Base-by-base conservation (phyloP, 352 stramenopile species). In the Phytophthora capsici region DNA sequence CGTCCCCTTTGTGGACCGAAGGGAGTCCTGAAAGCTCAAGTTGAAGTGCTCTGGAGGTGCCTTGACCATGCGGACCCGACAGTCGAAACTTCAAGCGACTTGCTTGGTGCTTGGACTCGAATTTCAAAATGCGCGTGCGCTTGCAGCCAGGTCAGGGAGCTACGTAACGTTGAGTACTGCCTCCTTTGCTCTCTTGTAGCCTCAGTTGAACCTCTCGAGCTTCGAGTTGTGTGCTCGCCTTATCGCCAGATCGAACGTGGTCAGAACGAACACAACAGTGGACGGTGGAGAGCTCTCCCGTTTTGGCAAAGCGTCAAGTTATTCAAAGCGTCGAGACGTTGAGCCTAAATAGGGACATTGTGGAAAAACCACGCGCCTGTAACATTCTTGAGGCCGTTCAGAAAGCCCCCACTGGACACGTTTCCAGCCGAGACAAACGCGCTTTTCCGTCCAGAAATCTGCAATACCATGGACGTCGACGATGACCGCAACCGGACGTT, bases 251-350 rank as follows among this genome's bases (percentile, higher is more conserved):
- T 25, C 17, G 60, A 68, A 63, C 28, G 59, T 50, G 41, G 51
- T 58, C 34, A 58, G 51, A 67, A 62, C 45, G 57, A 66, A 60
- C 48, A 60, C 58, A 62, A 66, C 49, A 61, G 57, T 64, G 45
- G 25, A 56, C 16, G 23, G 44, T 6, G 17, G 14, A 34, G 26
- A 34, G 28, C 28, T 34, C 28, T 34, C 10, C 9, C 8, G 2
- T 10, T 2, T 34, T 34, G 28, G 4, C 8, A 34, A 8, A 4
- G 14, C 1, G 7, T 4, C 9, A 34, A 14, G 28, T 34, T 34
- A 34, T 23, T 44, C 25, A 19, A 10, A 48, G 32, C 22, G 23
- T 54, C 22, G 23, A 28, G 13, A 26, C 44, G 13, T 8, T 34
- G 14, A 23, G 45, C 8, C 28, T 14, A 34, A 34, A 34, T 34